These are phyloP conservation scores for Coemansia sp. DNA, from an alignment of 192 early-diverging fungal genomes.

Conservation along the genomic window DNA sequence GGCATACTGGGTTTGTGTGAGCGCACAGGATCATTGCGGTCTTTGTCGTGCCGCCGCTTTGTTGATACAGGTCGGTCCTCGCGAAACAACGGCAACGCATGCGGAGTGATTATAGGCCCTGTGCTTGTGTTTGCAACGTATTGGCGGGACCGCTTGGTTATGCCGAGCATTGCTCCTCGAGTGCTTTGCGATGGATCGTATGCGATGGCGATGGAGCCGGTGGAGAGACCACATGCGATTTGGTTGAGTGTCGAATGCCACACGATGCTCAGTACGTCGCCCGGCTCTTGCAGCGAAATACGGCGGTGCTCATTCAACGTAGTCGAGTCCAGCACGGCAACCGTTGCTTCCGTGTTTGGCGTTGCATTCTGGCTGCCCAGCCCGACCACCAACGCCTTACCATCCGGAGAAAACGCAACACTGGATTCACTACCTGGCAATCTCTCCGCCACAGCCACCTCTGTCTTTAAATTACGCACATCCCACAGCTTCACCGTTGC, in stretches of 20 bases:
- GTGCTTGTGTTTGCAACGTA: background rate
- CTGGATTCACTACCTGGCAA: conserved; percentile 75
- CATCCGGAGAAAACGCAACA: conserved; percentile 82
- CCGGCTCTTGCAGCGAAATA: conserved; percentile 3
- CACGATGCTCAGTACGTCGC: conserved; percentile 70
- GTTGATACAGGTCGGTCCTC: conserved; percentile 60
- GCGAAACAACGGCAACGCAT: conserved; percentile 85
- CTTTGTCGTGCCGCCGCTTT: conserved; percentile 75
- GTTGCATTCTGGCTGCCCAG: background rate
- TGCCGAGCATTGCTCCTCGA: conserved; percentile 73
- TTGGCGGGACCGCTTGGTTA: conserved; percentile 44
- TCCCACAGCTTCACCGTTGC: conserved; percentile 96
- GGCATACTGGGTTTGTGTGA: conserved; percentile 67
- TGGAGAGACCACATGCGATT: conserved; percentile 74
- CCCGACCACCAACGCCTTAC: conserved; percentile 76
- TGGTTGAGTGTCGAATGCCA: conserved; percentile 92
- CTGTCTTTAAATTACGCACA: conserved; percentile 55
- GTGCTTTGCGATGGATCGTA: conserved; percentile 70
- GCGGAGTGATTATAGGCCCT: conserved; percentile 81
- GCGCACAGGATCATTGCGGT: conserved; percentile 68
- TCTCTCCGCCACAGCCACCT: conserved; percentile 58
- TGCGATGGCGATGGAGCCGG: conserved; percentile 72
- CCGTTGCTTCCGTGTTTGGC: background rate
- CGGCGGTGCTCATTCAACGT: conserved; percentile 5
- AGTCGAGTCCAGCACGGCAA: conserved; percentile 19